phyloP scores from a whole-genome alignment of 306 rosid genomes.

The Arachis stenosperma region DNA sequence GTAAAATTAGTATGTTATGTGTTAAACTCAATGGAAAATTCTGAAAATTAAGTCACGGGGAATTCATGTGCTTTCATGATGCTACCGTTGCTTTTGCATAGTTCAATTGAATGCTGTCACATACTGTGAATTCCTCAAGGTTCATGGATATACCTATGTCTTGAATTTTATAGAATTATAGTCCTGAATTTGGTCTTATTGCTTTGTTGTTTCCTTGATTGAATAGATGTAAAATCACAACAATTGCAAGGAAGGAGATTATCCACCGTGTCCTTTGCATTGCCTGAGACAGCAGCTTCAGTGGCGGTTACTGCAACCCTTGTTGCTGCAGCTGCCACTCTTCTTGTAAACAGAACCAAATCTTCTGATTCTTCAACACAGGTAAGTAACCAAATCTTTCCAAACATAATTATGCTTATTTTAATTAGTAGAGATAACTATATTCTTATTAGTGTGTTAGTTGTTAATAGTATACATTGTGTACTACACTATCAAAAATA shows the following conservation, averaged over 20 bases:
- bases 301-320: slow-evolving; percentile 78
- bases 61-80: not conserved
- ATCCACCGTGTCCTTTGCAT: slow-evolving; percentile 50
- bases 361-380: slow-evolving; percentile 52
- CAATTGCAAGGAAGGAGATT: slow-evolving; percentile 61
- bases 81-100: not conserved
- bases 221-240: slow-evolving; percentile 51
- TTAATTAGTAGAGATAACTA: too few relatives aligned
- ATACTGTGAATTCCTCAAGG: too few relatives aligned
- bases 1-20: not conserved
- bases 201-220: slow-evolving; percentile 31
- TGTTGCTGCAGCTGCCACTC: slow-evolving; percentile 82
- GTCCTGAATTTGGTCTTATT: slow-evolving; percentile 26
- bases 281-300: slow-evolving; percentile 90
- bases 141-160: too few relatives aligned
- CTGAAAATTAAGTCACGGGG: too few relatives aligned
- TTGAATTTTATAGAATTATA: not conserved
- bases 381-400: slow-evolving; percentile 43
- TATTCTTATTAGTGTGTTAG: too few relatives aligned
- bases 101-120: not conserved
- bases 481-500: too few relatives aligned
- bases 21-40: too few relatives aligned
- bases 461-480: too few relatives aligned
- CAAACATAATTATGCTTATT: too few relatives aligned
- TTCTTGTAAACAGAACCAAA: slow-evolving; percentile 71